Evolutionary conservation across 495 filamentous ascomycete genomes (phyloP), one percentile per base, ranked within the genome.

Genomic region (Talaromyces trachyspermus): DNA sequence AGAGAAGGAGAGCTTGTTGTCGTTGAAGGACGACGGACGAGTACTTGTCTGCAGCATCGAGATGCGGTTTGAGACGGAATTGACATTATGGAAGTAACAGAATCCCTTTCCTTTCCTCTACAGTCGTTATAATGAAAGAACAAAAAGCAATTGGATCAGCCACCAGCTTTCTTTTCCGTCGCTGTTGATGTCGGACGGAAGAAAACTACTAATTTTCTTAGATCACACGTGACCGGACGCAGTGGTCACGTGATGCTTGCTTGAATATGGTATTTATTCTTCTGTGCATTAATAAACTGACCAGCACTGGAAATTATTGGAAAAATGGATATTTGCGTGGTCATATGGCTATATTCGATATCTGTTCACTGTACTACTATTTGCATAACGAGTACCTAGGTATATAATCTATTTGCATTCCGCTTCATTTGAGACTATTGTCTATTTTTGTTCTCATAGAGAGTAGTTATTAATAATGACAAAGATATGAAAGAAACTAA

Each of bases 21-120:
- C 4, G 27, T 30, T 30, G 62, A 52, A 58, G 68, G 62, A 49
- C 67, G 64, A 63, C 68, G 65, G 62, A 68, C 59, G 56, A n/a
- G n/a, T n/a, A 69, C 61, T 57, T 71, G 68, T 63, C 70, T 58
- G 63, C 62, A 66, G 66, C 63, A 65, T 48, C 70, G 70, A 52
- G 64, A 68, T 60, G 68, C 68, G 57, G 59, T 43, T 48, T 71
- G 66, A 33, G 62, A 59, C 46, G 68, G 43, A 53, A 73, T 57
- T 18, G 70, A 70, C 70, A 73, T 73, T 52, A 46, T 60, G 60
- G 39, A 3, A 35, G n/a, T n/a, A n/a, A n/a, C n/a, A n/a, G n/a
- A n/a, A n/a, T n/a, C n/a, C n/a, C n/a, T n/a, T n/a, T n/a, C n/a
- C n/a, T n/a, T n/a, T n/a, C n/a, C n/a, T n/a, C n/a, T n/a, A n/a